Evolutionary conservation across 306 rosid genomes (phyloP).

Genomic region (Pachyrhizus erosus): DNA sequence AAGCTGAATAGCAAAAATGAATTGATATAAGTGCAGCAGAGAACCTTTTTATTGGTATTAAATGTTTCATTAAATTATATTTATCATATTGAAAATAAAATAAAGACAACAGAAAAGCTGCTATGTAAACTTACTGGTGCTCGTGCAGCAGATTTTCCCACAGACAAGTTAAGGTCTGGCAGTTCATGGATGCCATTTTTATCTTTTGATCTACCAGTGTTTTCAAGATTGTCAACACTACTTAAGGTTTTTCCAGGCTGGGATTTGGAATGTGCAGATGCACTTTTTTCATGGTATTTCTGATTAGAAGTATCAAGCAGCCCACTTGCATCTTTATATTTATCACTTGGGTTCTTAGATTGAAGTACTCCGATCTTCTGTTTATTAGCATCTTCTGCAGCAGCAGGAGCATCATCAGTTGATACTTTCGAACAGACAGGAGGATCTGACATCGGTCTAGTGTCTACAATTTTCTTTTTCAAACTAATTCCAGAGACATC

Average conservation of each 20-base stretch:
- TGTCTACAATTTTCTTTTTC: slow-evolving; percentile 69
- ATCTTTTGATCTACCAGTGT: slow-evolving; percentile 55
- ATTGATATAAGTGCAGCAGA: neutral
- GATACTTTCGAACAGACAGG: slow-evolving; percentile 58
- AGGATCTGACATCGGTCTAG: slow-evolving; percentile 58
- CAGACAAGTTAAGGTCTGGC: slow-evolving; percentile 66
- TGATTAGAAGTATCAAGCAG: slow-evolving; percentile 55
- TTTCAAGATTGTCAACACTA: slow-evolving; percentile 57
- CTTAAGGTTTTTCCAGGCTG: slow-evolving; percentile 62
- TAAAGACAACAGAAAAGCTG: slow-evolving; percentile 15
- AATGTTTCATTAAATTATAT: slow-evolving; percentile 19
- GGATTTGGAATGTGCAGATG: slow-evolving; percentile 58
- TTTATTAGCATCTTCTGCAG: slow-evolving; percentile 65
- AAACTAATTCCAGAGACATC: slow-evolving; percentile 56
- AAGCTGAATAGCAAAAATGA: slow-evolving; percentile 9
- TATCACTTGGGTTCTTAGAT: slow-evolving; percentile 63
- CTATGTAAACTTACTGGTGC: slow-evolving; percentile 61
- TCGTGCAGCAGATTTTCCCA: slow-evolving; percentile 60
- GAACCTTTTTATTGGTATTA: neutral
- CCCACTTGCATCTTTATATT: slow-evolving; percentile 68
- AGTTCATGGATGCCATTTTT: slow-evolving; percentile 66
- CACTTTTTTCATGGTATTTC: slow-evolving; percentile 68
- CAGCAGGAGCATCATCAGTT: slow-evolving; percentile 57
- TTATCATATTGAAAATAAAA: neutral
- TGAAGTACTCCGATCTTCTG: slow-evolving; percentile 59